These are phyloP conservation scores for Tillandsia leiboldiana DNA, from an alignment of 176 grass and related monocot genomes.

Conservation along the genomic window DNA sequence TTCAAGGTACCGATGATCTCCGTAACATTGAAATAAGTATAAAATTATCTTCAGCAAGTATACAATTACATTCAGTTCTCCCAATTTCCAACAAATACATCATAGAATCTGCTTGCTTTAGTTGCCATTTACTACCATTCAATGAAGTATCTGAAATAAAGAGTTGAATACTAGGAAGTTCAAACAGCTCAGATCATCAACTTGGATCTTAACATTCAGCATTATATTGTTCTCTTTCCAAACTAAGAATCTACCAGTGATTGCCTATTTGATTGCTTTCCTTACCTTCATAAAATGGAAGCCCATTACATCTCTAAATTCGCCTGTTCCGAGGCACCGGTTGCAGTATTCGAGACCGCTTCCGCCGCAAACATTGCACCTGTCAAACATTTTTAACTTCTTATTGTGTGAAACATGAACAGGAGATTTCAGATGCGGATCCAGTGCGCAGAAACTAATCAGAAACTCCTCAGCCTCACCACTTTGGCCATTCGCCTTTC, in stretches of 20 bases:
- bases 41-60: not conserved
- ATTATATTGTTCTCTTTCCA: not conserved
- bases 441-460: not conserved
- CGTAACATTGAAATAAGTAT: no score
- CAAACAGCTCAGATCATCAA: not conserved
- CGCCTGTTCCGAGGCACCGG: conserved; percentile 60
- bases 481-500: conserved; percentile 66
- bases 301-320: conserved; percentile 65
- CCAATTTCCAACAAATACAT: not conserved
- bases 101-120: not conserved
- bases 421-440: not conserved
- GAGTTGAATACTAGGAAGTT: not conserved
- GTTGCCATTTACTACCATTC: not conserved
- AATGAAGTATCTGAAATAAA: not conserved
- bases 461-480: conserved; percentile 23
- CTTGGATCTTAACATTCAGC: not conserved
- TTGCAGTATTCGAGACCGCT: conserved; percentile 55
- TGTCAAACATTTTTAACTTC: conserved; percentile 10
- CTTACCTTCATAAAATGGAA: conserved; percentile 48
- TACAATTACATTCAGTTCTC: not conserved
- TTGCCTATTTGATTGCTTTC: not conserved
- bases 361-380: conserved; percentile 60
- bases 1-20: no score
- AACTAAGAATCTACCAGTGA: not conserved
- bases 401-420: not conserved